Evolutionary conservation across 2,329 filamentous ascomycete genomes (phyloP).

Genomic region (Shiraia sp.): DNA sequence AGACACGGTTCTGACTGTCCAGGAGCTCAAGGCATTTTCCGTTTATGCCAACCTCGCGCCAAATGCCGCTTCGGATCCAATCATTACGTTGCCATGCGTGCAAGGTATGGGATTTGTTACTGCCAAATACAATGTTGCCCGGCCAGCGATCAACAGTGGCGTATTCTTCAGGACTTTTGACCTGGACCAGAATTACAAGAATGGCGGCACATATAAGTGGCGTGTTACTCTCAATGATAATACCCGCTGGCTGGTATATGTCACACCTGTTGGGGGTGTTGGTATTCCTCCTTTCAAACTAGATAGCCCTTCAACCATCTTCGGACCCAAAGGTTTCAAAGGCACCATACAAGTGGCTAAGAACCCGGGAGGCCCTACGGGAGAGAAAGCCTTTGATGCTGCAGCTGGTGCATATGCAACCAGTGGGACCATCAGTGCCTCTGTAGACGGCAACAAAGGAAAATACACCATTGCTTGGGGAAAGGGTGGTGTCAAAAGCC

Average conservation of each 20-base stretch:
- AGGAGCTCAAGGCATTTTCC: constrained; percentile 60
- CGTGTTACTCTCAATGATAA: constrained; percentile 55
- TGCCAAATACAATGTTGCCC: constrained; percentile 70
- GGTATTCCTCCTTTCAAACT: constrained; percentile 71
- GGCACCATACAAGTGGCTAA: constrained; percentile 86
- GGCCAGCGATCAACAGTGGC: constrained; percentile 73
- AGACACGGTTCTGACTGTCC: constrained; percentile 60
- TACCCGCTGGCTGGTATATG: constrained; percentile 77
- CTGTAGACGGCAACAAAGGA: constrained; percentile 53
- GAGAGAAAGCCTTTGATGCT: constrained; percentile 74
- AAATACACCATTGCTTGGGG: constrained; percentile 74
- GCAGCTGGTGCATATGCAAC: constrained; percentile 77
- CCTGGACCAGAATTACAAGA: constrained; percentile 27
- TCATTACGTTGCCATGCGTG: constrained; percentile 77
- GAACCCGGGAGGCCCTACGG: constrained; percentile 59
- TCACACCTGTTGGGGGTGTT: constrained; percentile 58
- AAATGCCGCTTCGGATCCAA: constrained; percentile 55
- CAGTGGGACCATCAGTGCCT: constrained; percentile 58
- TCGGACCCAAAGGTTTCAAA: constrained; percentile 68
- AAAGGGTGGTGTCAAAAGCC: constrained; percentile 64
- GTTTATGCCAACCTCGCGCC: constrained; percentile 70
- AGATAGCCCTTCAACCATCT: constrained; percentile 66
- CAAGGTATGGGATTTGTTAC: constrained; percentile 92
- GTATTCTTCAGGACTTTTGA: constrained; percentile 73
- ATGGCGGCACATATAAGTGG: constrained; percentile 47